These are phyloP conservation scores for Hypseocharis bilobata DNA, from an alignment of 441 rosid genomes.

Conservation along the genomic window DNA sequence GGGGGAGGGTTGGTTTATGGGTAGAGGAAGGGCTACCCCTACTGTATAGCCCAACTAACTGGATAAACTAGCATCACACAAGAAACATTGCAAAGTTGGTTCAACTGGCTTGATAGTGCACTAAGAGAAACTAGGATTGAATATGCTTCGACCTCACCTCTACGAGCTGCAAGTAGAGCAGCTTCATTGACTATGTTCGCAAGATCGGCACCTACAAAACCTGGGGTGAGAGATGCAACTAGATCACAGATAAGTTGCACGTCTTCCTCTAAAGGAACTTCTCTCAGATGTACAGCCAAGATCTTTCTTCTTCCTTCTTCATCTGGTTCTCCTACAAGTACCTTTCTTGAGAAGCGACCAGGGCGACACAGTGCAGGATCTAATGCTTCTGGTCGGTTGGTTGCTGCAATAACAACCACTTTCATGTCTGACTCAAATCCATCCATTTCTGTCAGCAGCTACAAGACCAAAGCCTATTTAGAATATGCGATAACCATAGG, in stretches of 20 bases:
- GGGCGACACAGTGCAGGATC: slow-evolving; percentile 69
- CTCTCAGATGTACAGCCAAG: slow-evolving; percentile 57
- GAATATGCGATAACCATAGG: background rate
- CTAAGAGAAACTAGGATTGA: background rate
- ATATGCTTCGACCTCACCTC: slow-evolving; percentile 41
- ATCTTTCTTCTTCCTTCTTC: slow-evolving; percentile 62
- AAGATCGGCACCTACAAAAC: slow-evolving; percentile 70
- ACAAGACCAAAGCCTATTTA: slow-evolving; percentile 24
- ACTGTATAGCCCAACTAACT: background rate
- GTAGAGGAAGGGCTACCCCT: background rate
- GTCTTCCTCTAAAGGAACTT: slow-evolving; percentile 65
- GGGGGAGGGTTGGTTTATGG: no score
- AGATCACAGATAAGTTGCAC: slow-evolving; percentile 42
- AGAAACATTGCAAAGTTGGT: background rate
- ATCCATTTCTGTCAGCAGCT: slow-evolving; percentile 98
- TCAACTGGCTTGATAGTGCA: background rate
- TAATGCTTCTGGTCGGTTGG: slow-evolving; percentile 64
- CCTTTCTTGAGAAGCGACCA: slow-evolving; percentile 70
- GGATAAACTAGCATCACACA: background rate
- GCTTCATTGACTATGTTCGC: slow-evolving; percentile 69
- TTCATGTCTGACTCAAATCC: slow-evolving; percentile 67
- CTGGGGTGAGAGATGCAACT: slow-evolving; percentile 60
- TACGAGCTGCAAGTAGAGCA: slow-evolving; percentile 79
- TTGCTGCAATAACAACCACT: slow-evolving; percentile 63
- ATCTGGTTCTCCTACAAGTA: slow-evolving; percentile 61